Base-by-base conservation (phyloP, 805 yeast species). In the Priceomyces castillae region DNA sequence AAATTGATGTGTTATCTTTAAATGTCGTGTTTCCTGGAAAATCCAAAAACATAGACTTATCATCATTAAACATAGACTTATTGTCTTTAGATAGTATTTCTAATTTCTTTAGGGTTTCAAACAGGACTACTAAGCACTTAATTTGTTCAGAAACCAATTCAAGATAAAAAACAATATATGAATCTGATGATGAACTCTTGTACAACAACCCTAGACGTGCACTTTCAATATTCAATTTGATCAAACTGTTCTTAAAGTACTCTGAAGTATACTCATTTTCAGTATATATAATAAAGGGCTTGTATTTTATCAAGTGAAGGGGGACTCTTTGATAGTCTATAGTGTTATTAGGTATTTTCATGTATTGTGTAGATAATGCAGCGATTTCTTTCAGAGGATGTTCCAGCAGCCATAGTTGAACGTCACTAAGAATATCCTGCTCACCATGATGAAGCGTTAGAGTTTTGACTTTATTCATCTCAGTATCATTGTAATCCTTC, bases 261-360 rank as follows among this genome's bases (percentile, higher is more conserved):
- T 40, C 40, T 11, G 42, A 37, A 0, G 67, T 57, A 1, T 18
- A 30, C 4, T 34, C 41, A 22, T 47, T 43, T 14, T 43, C 48
- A 7, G 69, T 48, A 47, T 48, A 66, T 1, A 67, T 57, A 18
- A 46, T 38, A 3, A 54, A 37, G 3, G 62, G 58, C 10, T 43
- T 43, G 10, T 50, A 42, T 22, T 40, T 49, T 12, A 64, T 20
- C 30, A 66, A 42, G 40, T 54, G 57, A 2, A 61, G 16, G 2
- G 72, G 71, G 7, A 64, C 50, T 28, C 46, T 19, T 3, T 35
- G 40, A 42, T 50, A 49, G 40, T 58, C 47, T 14, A 63, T 47
- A 12, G 30, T 17, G 38, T 50, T 46, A 30, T 37, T 37, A 10
- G 45, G 47, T 17, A 49, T 37, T n/a, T 20, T 20, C 17, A 23